Evolutionary conservation across 2,329 filamentous ascomycete species (phyloP).

Genomic region (Calonectria hongkongensis): DNA sequence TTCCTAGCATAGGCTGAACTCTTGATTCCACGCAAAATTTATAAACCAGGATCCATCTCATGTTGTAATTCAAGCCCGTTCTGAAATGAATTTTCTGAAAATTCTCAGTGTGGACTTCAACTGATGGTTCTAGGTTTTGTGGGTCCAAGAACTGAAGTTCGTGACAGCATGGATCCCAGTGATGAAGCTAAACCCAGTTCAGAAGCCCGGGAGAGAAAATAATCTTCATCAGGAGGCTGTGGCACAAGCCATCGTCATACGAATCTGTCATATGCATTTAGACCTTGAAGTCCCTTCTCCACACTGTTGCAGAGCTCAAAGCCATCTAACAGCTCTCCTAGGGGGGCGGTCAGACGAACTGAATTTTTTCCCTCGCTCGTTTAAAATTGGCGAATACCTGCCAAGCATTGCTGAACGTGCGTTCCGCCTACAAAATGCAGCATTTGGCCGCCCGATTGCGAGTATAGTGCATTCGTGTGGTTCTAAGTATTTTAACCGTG

Average conservation of each 20-base stretch:
- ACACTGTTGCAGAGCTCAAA: background rate
- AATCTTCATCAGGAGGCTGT: conserved; percentile 14
- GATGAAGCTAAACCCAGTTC: conserved; percentile 7
- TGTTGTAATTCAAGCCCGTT: too few species aligned
- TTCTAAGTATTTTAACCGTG: background rate
- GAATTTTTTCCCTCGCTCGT: background rate
- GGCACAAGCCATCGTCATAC: conserved; percentile 6
- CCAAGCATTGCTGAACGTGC: background rate
- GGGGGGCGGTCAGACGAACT: too few species aligned
- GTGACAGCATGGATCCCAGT: background rate
- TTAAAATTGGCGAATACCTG: background rate
- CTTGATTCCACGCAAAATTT: too few species aligned
- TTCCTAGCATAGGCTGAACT: too few species aligned
- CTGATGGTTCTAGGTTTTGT: background rate
- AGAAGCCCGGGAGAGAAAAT: conserved; percentile 31
- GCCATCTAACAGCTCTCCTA: background rate
- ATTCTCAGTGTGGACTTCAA: background rate
- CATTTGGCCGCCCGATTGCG: too few species aligned
- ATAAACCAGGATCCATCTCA: too few species aligned
- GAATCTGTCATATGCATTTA: background rate
- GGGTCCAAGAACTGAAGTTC: background rate
- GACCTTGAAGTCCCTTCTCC: background rate
- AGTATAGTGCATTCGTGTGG: too few species aligned
- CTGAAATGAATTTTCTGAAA: background rate
- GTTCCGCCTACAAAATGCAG: background rate